Evolutionary conservation across 306 rosid species (phyloP), one percentile per base, ranked within the genome.

Genomic region (Ormosia semicastrata): DNA sequence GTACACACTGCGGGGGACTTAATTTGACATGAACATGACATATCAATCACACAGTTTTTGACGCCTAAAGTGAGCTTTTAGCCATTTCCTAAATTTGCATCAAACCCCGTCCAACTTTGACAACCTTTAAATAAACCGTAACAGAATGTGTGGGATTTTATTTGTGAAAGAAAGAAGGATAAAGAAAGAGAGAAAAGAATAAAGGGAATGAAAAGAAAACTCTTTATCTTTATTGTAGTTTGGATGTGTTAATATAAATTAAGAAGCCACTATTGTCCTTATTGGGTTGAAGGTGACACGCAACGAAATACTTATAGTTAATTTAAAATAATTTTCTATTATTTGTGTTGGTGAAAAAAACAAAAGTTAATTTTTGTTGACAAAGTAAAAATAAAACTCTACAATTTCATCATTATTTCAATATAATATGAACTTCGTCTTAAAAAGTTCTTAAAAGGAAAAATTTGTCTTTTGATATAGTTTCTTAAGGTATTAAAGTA

Each of bases 21-120:
- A 65, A 54, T 65, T 82, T 84, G 71, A 84, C 82, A 75, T 64
- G 76, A 79, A 52, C 8, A 69, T 64, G 53, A 76, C 65, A 34
- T 15, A n/a, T 75, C 82, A 80, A 67, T 80, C 79, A 84, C 81
- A 32, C 29, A 40, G 47, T 72, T 59, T 40, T 83, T 82, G 12
- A 75, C 9, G 37, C 67, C 47, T 34, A 17, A 17, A 0, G 68
- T 71, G 68, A 47, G 65, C 36, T 39, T 70, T 62, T 9, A 72
- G 7, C 74, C 6, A 76, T 67, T 59, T 57, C 53, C 49, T 62
- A 12, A 63, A 63, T 12, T 74, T 73, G 0, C 24, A 37, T 50
- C 60, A 41, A n/a, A 40, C 33, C 41, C 9, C 0, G 39, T 73
- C 34, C 52, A 17, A 73, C 59, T 56, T 73, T 56, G 2, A 17